A percentile compares a stretch with the other conserved stretches of the same genome.
Evolutionary conservation across 495 filamentous ascomycete species (phyloP).

Genomic region (Talaromyces stipitatus): DNA sequence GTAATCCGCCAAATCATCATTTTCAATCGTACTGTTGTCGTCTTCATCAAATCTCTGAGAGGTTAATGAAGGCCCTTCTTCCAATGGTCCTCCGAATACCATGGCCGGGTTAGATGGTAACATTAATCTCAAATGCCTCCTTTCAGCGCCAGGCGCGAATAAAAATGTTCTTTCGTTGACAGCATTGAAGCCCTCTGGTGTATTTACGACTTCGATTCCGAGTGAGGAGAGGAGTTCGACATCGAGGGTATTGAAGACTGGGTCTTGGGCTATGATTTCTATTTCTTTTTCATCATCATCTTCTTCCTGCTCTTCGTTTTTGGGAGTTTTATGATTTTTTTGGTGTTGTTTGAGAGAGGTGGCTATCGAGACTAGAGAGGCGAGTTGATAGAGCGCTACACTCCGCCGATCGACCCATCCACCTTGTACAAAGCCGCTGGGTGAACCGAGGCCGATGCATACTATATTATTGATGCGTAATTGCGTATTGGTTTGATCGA

Average conservation of each 20-base stretch:
- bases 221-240: conserved; percentile 45
- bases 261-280: conserved; percentile 58
- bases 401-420: conserved; percentile 38
- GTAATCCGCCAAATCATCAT: conserved; percentile 18
- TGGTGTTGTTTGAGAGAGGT: conserved; percentile 1
- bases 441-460: conserved; percentile 49
- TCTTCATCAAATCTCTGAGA: neutral
- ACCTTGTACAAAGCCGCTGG: conserved; percentile 35
- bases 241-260: conserved; percentile 58
- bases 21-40: neutral
- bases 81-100: conserved; percentile 29
- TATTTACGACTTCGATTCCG: conserved; percentile 45
- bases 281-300: no score
- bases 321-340: no score
- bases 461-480: conserved; percentile 21
- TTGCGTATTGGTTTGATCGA: neutral
- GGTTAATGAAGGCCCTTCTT: conserved; percentile 11
- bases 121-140: conserved; percentile 27
- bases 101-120: conserved; percentile 20
- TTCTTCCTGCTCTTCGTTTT: no score
- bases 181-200: conserved; percentile 47
- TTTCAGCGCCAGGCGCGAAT: conserved; percentile 48
- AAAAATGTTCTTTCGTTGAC: conserved; percentile 50
- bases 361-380: conserved; percentile 49
- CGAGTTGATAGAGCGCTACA: conserved; percentile 51